Evolutionary conservation across 768 basidiomycete species (phyloP).

Genomic region (Scleroderma citrinum): DNA sequence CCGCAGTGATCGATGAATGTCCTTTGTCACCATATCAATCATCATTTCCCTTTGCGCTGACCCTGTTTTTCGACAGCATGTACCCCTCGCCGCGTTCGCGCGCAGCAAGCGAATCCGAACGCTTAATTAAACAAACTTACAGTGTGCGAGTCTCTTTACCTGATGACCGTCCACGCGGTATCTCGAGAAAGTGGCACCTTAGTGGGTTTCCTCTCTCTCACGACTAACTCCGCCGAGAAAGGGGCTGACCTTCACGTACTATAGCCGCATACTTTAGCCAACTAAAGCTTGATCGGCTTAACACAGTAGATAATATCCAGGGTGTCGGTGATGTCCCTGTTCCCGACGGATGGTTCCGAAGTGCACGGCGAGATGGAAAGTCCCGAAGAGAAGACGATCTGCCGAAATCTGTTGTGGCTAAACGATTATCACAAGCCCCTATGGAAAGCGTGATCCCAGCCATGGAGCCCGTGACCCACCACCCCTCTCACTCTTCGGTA

Average conservation of each 20-base stretch:
- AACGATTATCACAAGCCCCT: constrained; percentile 29
- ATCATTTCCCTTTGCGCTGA: constrained; percentile 7
- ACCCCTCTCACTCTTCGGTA: constrained; percentile 16
- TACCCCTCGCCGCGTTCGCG: constrained; percentile 37
- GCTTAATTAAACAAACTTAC: constrained; percentile 52
- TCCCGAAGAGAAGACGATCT: constrained; percentile 34
- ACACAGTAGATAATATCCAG: constrained; percentile 65
- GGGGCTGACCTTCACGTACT: constrained; percentile 8
- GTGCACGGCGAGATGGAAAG: constrained; percentile 64
- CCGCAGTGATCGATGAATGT: constrained; percentile 1
- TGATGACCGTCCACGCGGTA: constrained; percentile 36
- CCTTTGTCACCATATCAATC: constrained; percentile 5
- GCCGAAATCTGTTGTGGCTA: constrained; percentile 44
- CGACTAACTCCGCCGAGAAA: constrained; percentile 24
- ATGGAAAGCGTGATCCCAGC: constrained; percentile 24
- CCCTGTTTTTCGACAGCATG: constrained; percentile 23
- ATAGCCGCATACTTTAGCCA: constrained; percentile 84
- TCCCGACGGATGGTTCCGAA: constrained; percentile 74
- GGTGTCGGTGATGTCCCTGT: constrained; percentile 60
- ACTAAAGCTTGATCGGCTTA: constrained; percentile 61
- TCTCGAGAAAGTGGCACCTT: constrained; percentile 47
- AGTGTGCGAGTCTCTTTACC: constrained; percentile 44
- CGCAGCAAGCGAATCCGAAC: constrained; percentile 33
- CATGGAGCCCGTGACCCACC: constrained; percentile 12
- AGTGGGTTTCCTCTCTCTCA: constrained; percentile 33